Base-by-base conservation (phyloP, 2,329 filamentous ascomycete genomes). In the Trichoderma aggressivum region DNA sequence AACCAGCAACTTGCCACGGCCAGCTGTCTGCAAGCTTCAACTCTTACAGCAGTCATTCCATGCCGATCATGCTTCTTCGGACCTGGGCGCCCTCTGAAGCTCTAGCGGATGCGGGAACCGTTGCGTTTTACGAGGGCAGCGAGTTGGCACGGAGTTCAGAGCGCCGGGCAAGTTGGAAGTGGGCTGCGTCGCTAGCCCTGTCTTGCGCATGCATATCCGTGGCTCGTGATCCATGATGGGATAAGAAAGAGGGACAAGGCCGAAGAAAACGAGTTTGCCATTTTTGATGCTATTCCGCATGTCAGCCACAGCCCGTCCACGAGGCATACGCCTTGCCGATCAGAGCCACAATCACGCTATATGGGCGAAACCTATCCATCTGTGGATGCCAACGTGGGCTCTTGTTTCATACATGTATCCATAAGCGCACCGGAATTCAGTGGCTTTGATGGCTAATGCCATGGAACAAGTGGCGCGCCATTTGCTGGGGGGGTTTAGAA, bases 271-370 rank as follows among this genome's bases (percentile, higher is more conserved):
- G 18, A 47, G 34, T 39, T 66, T 39, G 3, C 47, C 6, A 61
- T 28, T 53, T 32, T n/a, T 61, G 24, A 32, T 24, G 55, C 64
- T 67, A 59, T 47, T 34, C 36, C 18, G 43, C 26, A 26, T 14
- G 21, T 28, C 26, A 14, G n/a, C 47, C 39, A 64, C 53, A 47
- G 34, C 8, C 10, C 53, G 53, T 67, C 64, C 26, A 47, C 26
- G 55, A 50, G 65, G 55, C 36, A 50, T 26, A 60, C 18, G 39
- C 28, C 68, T 59, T 65, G 68, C 59, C 59, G 68, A 63, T 70
- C 68, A 64, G 68, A 64, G 60, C 68, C 68, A 65, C 68, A 70
- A 70, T 70, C 68, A 58, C 60, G 39, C 28, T 63, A 64, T 63
- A 59, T 36, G 58, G 28, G 53, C 47, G 64, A 64, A 47, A n/a